Conservation (phyloP, 2,329 filamentous ascomycete genomes). For the Aspergillus vadensis region DNA sequence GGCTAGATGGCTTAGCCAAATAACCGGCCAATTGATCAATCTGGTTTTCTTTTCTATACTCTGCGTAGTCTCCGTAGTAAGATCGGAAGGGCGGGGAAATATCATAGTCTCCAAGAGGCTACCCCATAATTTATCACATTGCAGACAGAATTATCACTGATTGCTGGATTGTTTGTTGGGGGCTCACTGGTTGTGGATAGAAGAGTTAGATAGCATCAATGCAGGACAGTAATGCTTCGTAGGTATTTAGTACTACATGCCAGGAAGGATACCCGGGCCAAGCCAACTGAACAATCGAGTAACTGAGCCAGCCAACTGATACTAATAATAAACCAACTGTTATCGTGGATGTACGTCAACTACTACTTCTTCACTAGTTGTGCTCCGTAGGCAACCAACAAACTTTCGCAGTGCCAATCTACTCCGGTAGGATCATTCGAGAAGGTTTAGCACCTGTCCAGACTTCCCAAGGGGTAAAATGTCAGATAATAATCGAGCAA, state of each 20-base stretch:
- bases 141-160: not conserved
- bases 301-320: not conserved
- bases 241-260: not conserved
- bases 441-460: not conserved
- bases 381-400: not conserved
- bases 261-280: not conserved
- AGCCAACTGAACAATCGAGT: not conserved
- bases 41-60: no score
- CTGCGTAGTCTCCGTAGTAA: no score
- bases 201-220: not conserved
- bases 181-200: not conserved
- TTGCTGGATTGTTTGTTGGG: not conserved
- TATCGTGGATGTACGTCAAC: no score
- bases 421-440: not conserved
- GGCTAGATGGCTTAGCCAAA: no score
- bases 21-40: no score
- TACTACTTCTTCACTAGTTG: no score
- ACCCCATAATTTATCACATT: not conserved
- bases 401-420: not conserved
- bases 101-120: not conserved
- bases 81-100: not conserved
- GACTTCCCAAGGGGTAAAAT: not conserved
- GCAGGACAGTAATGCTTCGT: no score
- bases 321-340: slow-evolving; percentile 2
- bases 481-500: not conserved